Conservation (phyloP, 768 basidiomycete species). For the Tulasnella sp. region DNA sequence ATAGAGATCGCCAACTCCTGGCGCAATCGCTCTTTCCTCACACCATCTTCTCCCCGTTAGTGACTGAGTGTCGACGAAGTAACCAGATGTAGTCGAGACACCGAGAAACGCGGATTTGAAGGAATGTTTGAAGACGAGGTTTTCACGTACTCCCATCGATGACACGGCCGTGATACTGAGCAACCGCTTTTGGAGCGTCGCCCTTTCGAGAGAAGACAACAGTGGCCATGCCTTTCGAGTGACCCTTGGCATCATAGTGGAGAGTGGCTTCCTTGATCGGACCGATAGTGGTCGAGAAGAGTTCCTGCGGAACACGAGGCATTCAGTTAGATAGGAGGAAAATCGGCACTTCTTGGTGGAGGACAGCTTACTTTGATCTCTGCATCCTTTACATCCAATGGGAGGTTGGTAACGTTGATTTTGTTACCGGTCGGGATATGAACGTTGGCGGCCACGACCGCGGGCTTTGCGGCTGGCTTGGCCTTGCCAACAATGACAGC, state of each 20-base stretch:
- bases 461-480: slow-evolving; percentile 24
- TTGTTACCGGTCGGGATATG: slow-evolving; percentile 49
- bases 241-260: slow-evolving; percentile 72
- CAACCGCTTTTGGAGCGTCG: slow-evolving; percentile 84
- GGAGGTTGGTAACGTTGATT: slow-evolving; percentile 93
- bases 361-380: slow-evolving; percentile 71
- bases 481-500: slow-evolving; percentile 23
- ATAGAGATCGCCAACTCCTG: no score
- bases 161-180: slow-evolving; percentile 94
- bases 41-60: no score
- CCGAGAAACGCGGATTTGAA: neutral
- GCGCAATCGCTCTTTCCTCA: no score
- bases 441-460: slow-evolving; percentile 28
- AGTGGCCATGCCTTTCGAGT: slow-evolving; percentile 83
- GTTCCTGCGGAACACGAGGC: slow-evolving; percentile 49
- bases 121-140: slow-evolving; percentile 1
- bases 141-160: slow-evolving; percentile 99
- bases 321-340: neutral
- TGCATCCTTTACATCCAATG: slow-evolving; percentile 81
- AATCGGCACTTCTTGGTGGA: neutral
- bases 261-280: slow-evolving; percentile 75
- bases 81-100: neutral
- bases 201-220: slow-evolving; percentile 79
- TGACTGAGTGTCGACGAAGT: neutral
- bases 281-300: slow-evolving; percentile 86